phyloP scores from a whole-genome alignment of 2,329 filamentous ascomycete genomes.

The Colletotrichum tabaci region DNA sequence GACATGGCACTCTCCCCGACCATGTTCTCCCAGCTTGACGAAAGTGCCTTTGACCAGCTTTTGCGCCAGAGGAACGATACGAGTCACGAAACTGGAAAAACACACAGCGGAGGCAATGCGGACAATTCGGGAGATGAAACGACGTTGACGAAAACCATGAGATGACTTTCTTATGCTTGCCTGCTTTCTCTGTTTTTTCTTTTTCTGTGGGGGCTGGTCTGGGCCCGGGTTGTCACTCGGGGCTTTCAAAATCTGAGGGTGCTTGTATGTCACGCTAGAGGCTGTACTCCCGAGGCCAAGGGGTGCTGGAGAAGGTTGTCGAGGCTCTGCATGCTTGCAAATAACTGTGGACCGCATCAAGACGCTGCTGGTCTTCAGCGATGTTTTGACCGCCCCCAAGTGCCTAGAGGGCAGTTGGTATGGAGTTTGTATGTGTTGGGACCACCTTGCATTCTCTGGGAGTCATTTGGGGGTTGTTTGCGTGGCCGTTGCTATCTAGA shows the following conservation, averaged over 20 bases:
- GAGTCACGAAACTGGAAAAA: slow-evolving; percentile 3
- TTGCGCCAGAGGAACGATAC: slow-evolving; percentile 10
- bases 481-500: not conserved
- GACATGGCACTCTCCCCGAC: slow-evolving; percentile 12
- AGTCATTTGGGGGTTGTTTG: not conserved
- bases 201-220: not conserved
- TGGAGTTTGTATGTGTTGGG: not conserved
- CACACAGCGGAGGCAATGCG: not conserved
- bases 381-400: not conserved
- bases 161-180: not conserved
- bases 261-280: not conserved
- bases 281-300: not conserved
- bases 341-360: not conserved
- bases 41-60: slow-evolving; percentile 19
- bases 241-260: not conserved
- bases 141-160: not conserved
- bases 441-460: not conserved
- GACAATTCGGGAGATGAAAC: not conserved
- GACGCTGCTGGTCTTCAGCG: slow-evolving; percentile 24
- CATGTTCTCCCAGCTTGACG: slow-evolving; percentile 20
- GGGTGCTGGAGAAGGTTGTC: not conserved
- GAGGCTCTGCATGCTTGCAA: not conserved
- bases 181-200: not conserved
- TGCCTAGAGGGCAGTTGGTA: no score
- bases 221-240: not conserved